Evolutionary conservation across 768 basidiomycete genomes (phyloP).

Genomic region (Lyophyllum decastes): DNA sequence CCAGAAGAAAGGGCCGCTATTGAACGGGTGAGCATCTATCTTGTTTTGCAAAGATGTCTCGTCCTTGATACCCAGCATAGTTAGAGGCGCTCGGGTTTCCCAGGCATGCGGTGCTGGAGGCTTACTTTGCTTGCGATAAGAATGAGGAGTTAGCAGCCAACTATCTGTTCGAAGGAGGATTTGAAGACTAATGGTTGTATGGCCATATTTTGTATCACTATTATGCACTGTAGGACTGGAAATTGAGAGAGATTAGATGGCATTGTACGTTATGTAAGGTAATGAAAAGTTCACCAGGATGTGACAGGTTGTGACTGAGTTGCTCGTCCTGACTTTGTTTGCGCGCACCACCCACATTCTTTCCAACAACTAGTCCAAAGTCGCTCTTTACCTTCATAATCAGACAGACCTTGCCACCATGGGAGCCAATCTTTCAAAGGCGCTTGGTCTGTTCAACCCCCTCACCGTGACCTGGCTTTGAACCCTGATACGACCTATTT

Average conservation of each 20-base stretch:
- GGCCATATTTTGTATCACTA: slow-evolving; percentile 1
- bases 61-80: slow-evolving; percentile 38
- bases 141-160: slow-evolving; percentile 97
- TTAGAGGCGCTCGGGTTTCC: slow-evolving; percentile 87
- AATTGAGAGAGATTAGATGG: background rate
- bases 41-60: background rate
- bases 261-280: background rate
- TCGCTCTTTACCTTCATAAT: slow-evolving; percentile 64
- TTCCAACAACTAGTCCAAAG: slow-evolving; percentile 34
- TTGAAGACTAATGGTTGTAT: slow-evolving; percentile 42
- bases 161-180: slow-evolving; percentile 78
- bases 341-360: slow-evolving; percentile 21
- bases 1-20: slow-evolving; percentile 89
- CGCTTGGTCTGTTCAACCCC: slow-evolving; percentile 54
- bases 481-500: slow-evolving; percentile 12
- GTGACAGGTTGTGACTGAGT: slow-evolving; percentile 14
- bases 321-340: slow-evolving; percentile 9
- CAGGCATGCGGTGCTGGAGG: slow-evolving; percentile 79
- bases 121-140: slow-evolving; percentile 94
- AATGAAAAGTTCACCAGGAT: background rate
- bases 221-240: background rate
- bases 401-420: slow-evolving; percentile 44
- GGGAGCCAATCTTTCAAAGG: slow-evolving; percentile 89
- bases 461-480: background rate
- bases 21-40: slow-evolving; percentile 63